These are phyloP conservation scores for Sanguinoderma infundibulare DNA, from an alignment of 1,284 basidiomycete species.

Conservation along the genomic window DNA sequence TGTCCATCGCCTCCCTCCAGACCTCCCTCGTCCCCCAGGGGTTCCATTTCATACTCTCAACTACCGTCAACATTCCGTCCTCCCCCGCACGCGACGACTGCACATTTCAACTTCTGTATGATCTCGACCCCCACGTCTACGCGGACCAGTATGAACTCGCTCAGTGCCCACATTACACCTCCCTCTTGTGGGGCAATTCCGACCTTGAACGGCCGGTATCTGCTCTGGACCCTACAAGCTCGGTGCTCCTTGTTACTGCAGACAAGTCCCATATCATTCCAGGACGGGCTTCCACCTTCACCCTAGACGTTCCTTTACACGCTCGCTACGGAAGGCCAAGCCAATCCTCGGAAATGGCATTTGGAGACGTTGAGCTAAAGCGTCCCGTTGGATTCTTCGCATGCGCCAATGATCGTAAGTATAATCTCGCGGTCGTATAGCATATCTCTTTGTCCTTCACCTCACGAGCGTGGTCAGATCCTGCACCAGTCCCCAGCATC, in stretches of 20 bases:
- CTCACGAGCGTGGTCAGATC: background rate
- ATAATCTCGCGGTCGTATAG: background rate
- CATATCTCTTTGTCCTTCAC: too few species aligned
- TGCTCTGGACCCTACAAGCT: slow-evolving; percentile 41
- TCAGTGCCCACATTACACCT: slow-evolving; percentile 46
- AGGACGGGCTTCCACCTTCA: slow-evolving; percentile 16
- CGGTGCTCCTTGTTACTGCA: slow-evolving; percentile 45
- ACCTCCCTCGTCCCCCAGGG: slow-evolving; percentile 26
- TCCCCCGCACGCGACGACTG: slow-evolving; percentile 30
- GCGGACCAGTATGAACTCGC: slow-evolving; percentile 57
- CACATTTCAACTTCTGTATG: slow-evolving; percentile 44
- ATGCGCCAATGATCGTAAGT: slow-evolving; percentile 33
- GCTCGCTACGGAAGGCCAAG: slow-evolving; percentile 48
- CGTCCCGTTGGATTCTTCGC: slow-evolving; percentile 46
- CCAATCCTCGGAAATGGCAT: slow-evolving; percentile 15
- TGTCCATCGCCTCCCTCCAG: slow-evolving; percentile 19
- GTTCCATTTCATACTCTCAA: slow-evolving; percentile 37
- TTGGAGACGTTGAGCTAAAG: slow-evolving; percentile 33
- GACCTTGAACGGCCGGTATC: slow-evolving; percentile 55
- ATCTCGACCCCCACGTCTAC: slow-evolving; percentile 50
- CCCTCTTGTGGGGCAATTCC: slow-evolving; percentile 44
- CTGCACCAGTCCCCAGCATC: slow-evolving; percentile 9
- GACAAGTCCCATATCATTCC: background rate
- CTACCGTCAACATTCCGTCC: slow-evolving; percentile 14
- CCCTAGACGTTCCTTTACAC: slow-evolving; percentile 52